Conservation (phyloP, 768 basidiomycete species). For the Pholiota conissans region DNA sequence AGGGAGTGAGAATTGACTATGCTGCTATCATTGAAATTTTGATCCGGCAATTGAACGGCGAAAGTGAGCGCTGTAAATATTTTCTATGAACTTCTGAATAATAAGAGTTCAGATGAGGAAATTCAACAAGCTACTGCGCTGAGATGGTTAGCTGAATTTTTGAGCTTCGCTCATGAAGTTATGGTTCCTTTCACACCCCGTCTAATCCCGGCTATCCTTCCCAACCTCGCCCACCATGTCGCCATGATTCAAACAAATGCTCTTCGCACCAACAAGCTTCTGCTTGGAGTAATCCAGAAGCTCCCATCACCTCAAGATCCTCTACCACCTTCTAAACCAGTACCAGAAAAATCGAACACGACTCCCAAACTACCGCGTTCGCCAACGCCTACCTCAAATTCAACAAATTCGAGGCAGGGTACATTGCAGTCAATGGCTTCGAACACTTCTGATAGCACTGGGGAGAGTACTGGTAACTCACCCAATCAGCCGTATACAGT, state of each 20-base stretch:
- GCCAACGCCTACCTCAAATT: conserved; percentile 46
- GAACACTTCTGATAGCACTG: conserved; percentile 44
- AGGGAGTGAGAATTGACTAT: conserved; percentile 91
- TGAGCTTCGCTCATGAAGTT: conserved; percentile 84
- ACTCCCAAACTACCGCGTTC: conserved; percentile 47
- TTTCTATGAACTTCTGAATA: not conserved
- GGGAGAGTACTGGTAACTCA: not conserved
- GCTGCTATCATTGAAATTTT: conserved; percentile 92
- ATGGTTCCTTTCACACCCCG: conserved; percentile 94
- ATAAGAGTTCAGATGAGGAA: conserved; percentile 69
- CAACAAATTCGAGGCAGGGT: not conserved
- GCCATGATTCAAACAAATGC: conserved; percentile 88
- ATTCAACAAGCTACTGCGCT: conserved; percentile 95
- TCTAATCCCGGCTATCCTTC: conserved; percentile 89
- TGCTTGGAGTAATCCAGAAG: conserved; percentile 83
- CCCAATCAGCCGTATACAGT: conserved; percentile 2
- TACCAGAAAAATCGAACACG: conserved; percentile 28
- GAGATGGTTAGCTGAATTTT: conserved; percentile 89
- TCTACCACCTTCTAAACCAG: conserved; percentile 20
- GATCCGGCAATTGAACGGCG: conserved; percentile 79
- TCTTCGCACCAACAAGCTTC: conserved; percentile 79
- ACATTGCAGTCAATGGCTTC: conserved; percentile 14
- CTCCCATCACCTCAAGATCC: conserved; percentile 73
- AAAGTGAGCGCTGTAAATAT: conserved; percentile 55
- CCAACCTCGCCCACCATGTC: conserved; percentile 91